These are phyloP conservation scores for Rhizopogon rudus DNA, from an alignment of 768 basidiomycete species.

Conservation along the genomic window DNA sequence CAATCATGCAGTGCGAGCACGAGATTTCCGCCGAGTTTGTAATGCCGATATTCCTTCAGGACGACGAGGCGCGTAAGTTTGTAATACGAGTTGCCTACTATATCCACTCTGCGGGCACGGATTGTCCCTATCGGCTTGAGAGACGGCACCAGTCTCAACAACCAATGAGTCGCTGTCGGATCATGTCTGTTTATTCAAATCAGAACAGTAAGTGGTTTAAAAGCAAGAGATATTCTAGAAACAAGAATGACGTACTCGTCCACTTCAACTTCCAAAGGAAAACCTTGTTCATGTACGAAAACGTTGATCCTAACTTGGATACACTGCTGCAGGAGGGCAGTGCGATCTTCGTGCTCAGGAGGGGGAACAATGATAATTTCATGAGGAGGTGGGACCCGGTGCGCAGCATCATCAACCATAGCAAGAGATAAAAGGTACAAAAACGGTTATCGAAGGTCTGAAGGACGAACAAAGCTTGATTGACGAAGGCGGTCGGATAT, in stretches of 20 bases:
- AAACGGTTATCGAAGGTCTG: background rate
- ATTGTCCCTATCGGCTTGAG: conserved; percentile 67
- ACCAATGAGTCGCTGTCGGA: conserved; percentile 60
- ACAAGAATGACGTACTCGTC: conserved; percentile 51
- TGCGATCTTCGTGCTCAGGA: conserved; percentile 30
- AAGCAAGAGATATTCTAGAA: background rate
- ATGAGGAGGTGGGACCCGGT: conserved; percentile 34
- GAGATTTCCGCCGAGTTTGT: conserved; percentile 62
- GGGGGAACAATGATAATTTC: conserved; percentile 51
- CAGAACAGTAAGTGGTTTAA: background rate
- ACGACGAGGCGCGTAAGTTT: conserved; percentile 74
- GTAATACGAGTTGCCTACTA: conserved; percentile 38
- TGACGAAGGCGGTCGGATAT: conserved; percentile 15
- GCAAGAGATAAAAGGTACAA: background rate
- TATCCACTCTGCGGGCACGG: conserved; percentile 38
- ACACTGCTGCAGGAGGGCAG: conserved; percentile 59
- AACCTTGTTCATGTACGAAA: conserved; percentile 51
- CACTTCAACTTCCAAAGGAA: conserved; percentile 68
- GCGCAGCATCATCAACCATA: conserved; percentile 12
- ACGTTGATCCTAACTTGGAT: conserved; percentile 49
- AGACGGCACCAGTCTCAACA: conserved; percentile 63
- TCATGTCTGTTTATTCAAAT: conserved; percentile 43
- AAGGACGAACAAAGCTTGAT: conserved; percentile 1
- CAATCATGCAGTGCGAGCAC: conserved; percentile 59
- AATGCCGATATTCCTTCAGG: conserved; percentile 57